Base-by-base conservation (phyloP, 1,284 basidiomycete genomes). In the Irpex sp. region DNA sequence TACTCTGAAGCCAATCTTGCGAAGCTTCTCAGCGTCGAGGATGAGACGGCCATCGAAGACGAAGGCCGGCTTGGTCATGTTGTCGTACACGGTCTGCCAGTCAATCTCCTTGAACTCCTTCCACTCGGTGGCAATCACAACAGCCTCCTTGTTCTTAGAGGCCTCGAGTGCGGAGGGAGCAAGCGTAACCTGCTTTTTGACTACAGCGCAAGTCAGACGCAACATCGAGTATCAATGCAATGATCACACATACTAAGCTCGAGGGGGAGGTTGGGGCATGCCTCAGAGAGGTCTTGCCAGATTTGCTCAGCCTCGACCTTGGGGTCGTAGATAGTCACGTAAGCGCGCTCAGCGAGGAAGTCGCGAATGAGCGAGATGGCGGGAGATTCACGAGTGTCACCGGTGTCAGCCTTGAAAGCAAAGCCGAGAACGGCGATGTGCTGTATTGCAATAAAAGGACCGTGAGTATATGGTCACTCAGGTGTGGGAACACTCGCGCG, bases 341-440 rank as follows among this genome's bases (percentile, higher is more conserved):
- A 77, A 4, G 96, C 96, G 66, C 86, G 87, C 80, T 99, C 96
- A 55, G 87, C 84, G 67, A 90, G 83, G 85, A 99, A 99, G 81
- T 97, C 90, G 69, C 88, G 88, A 79, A 96, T 90, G 67, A 99
- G 86, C 19, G 93, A 91, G 77, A 98, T 98, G 21, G 96, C 87
- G n/a, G 96, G 89, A 7, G 94, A 96, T 80, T 98, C 96, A 74
- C 97, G 94, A 58, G 94, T 97, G 75, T 98, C 95, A 66, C 95
- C 95, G 21, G 95, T 98, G 76, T 97, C 94, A 56, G 94, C 94
- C 81, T 96, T 96, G 86, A 95, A 96, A 5, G 93, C 93, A 72
- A 96, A 97, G 18, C 96, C 97, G 57, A 99, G 88, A 53, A 99
- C 90, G 53, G 96, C 93, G 70, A 99, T 95, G 72, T 88, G 89